Conservation (phyloP, 495 filamentous ascomycete species). For the Letharia columbiana region DNA sequence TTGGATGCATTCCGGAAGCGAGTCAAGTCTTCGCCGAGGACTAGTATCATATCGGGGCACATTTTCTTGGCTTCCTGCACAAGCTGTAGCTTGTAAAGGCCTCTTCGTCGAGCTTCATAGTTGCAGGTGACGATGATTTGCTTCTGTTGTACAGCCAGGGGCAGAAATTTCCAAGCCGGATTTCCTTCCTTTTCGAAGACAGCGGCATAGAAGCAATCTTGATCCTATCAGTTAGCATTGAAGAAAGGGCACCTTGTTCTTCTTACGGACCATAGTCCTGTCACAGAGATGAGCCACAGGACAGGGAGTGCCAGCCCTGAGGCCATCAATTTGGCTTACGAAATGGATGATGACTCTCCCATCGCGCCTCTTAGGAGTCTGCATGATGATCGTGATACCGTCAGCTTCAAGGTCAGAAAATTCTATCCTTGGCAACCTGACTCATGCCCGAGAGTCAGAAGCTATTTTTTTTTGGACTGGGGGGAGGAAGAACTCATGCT, state of each 20-base stretch:
- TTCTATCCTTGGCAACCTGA: not conserved
- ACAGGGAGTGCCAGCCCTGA: conserved; percentile 1
- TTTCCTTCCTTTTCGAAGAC: conserved; percentile 70
- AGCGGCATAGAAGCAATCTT: conserved; percentile 91
- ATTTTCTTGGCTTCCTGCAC: conserved; percentile 70
- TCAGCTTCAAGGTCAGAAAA: conserved; percentile 1
- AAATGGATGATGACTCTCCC: conserved; percentile 72
- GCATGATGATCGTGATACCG: conserved; percentile 21
- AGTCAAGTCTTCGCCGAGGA: conserved; percentile 79
- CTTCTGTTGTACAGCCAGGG: conserved; percentile 74
- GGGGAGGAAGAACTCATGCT: too few species aligned
- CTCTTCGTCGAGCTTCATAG: conserved; percentile 71
- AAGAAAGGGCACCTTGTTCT: not conserved
- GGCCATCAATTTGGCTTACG: conserved; percentile 37
- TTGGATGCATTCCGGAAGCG: conserved; percentile 82
- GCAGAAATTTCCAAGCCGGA: conserved; percentile 59
- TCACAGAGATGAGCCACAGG: not conserved
- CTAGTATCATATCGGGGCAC: conserved; percentile 77
- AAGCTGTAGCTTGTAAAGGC: conserved; percentile 74
- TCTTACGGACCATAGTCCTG: conserved; percentile 18
- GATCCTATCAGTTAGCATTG: conserved; percentile 41
- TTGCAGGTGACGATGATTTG: conserved; percentile 93
- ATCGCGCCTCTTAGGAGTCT: conserved; percentile 46
- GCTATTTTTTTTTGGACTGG: not conserved
- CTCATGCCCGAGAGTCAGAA: not conserved